phyloP scores from a whole-genome alignment of 2,329 filamentous ascomycete genomes.

The Fusarium falciforme region DNA sequence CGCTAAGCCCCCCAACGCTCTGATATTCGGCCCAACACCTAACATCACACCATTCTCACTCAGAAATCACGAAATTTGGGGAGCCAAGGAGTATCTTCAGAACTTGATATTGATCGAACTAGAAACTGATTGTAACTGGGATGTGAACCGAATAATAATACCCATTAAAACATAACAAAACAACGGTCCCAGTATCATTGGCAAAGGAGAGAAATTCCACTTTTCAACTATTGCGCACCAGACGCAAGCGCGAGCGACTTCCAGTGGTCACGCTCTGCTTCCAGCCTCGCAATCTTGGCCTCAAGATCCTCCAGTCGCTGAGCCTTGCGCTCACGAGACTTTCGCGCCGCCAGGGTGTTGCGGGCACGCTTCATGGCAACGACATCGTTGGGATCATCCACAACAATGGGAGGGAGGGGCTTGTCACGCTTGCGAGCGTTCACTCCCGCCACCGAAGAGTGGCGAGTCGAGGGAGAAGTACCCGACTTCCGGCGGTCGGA shows the following conservation, averaged over 20 bases:
- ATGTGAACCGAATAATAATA: conserved; percentile 23
- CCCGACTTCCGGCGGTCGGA: conserved; percentile 60
- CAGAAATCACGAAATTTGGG: background rate
- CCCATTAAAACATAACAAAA: conserved; percentile 31
- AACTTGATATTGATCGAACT: background rate
- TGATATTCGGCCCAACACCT: background rate
- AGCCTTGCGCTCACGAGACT: conserved; percentile 89
- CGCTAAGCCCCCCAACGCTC: background rate
- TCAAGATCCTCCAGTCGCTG: conserved; percentile 80
- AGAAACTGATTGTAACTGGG: conserved; percentile 15
- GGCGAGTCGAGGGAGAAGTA: conserved; percentile 64
- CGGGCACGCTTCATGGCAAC: conserved; percentile 92
- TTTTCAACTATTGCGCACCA: conserved; percentile 48
- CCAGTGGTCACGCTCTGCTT: conserved; percentile 74
- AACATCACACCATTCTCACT: background rate
- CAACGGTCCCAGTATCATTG: conserved; percentile 26
- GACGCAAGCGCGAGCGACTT: conserved; percentile 64
- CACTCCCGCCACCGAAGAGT: conserved; percentile 78
- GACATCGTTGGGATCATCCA: conserved; percentile 78
- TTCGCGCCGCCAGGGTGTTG: conserved; percentile 93
- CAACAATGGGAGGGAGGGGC: conserved; percentile 80
- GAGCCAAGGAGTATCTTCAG: background rate
- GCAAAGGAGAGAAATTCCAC: conserved; percentile 47
- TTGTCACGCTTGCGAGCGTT: conserved; percentile 81
- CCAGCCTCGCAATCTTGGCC: conserved; percentile 75